These are phyloP conservation scores for Trichoderma lentiforme DNA, from an alignment of 2,329 filamentous ascomycete genomes.

Conservation along the genomic window DNA sequence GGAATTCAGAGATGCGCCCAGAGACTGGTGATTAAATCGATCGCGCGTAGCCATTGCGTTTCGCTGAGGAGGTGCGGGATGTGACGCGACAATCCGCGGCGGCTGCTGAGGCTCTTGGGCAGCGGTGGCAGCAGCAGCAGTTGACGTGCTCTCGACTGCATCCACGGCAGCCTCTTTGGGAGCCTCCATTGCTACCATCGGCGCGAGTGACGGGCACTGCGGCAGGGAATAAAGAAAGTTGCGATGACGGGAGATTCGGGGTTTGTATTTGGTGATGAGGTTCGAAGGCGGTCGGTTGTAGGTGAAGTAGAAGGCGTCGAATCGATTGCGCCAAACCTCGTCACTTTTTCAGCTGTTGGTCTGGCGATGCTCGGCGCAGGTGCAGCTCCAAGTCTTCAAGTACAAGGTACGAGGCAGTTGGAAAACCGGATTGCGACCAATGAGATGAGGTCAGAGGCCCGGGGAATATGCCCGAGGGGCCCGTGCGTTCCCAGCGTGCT, in stretches of 20 bases:
- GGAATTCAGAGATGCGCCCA: constrained; percentile 61
- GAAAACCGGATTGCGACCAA: constrained; percentile 18
- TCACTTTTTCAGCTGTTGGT: constrained; percentile 7
- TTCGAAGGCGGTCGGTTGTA: background rate
- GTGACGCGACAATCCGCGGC: constrained; percentile 23
- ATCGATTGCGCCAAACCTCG: constrained; percentile 1
- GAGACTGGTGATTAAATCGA: constrained; percentile 60
- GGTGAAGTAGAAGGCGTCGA: background rate
- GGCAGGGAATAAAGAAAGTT: background rate
- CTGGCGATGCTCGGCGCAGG: constrained; percentile 15
- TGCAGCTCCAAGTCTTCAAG: constrained; percentile 13
- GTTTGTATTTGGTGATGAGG: background rate
- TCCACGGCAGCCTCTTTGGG: background rate
- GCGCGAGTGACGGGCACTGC: background rate
- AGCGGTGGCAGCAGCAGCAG: background rate
- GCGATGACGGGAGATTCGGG: background rate
- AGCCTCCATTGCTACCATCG: constrained; percentile 17
- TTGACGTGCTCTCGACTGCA: background rate
- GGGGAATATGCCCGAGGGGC: constrained; percentile 12
- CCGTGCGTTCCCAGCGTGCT: constrained; percentile 1
- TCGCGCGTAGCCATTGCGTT: constrained; percentile 43
- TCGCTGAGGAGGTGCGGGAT: constrained; percentile 27
- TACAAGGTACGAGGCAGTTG: background rate
- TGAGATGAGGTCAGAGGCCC: constrained; percentile 20
- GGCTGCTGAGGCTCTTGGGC: constrained; percentile 19